Base-by-base conservation (phyloP, 164 flowering plant species). In the Litsea cubeba region DNA sequence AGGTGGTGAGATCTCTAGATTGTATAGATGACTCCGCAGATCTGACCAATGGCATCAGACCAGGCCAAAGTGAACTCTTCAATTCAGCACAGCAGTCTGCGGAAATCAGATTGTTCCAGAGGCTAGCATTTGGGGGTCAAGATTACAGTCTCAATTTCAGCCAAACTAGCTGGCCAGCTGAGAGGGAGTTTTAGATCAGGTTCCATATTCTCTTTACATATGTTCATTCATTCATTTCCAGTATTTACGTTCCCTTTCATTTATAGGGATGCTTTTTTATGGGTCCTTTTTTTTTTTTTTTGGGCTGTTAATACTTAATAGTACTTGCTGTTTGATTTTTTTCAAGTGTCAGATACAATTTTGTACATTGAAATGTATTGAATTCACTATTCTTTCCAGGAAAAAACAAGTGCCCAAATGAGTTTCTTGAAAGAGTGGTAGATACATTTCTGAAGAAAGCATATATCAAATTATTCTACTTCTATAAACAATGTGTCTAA, bases 101-200 rank as follows among this genome's bases (percentile, higher is more conserved):
- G 30, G 91, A 94, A 79, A 87, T 92, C 62, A 87, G 96, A 87
- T 72, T 84, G 84, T 91, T 92, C 80, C 84, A 79, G 73, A 89
- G 91, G 77, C 92, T 94, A 96, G 96, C 93, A 23, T 92, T 94
- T 73, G 93, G 95, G 35, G 84, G 84, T 80, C 90, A 88, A 76
- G 85, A 87, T 50, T 85, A 81, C 78, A 89, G 88, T 74, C 80
- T 87, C 15, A 92, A 86, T 65, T 89, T 86, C 75, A 87, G 83
- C 76, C 83, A 84, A 71, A 60, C 24, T 65, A 86, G 84, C 77
- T 66, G 70, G 73, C 50, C 58, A 75, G 32, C n/a, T 25, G 70
- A 69, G 69, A 69, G 65, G 30, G 64, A 74, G 14, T 50, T 75
- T 49, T 77, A 69, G n/a, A 51, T 46, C 69, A 70, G 73, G 69